phyloP scores from a whole-genome alignment of 2,329 filamentous ascomycete genomes.

The Hypoxylon rubiginosum region DNA sequence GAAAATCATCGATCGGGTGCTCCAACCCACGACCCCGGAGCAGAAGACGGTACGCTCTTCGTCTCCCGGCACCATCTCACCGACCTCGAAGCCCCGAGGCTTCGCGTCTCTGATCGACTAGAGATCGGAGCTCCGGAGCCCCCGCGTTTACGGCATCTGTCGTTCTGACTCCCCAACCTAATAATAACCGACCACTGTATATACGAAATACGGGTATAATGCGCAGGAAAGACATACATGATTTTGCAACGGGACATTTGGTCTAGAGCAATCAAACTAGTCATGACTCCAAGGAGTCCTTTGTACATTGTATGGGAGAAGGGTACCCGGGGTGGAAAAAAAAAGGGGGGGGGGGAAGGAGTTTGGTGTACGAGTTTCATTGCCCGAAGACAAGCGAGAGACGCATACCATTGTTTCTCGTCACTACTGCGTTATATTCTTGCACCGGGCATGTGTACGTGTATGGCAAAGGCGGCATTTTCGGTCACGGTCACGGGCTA shows the following conservation, averaged over 20 bases:
- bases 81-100: conserved; percentile 49
- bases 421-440: neutral
- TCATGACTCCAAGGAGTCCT: neutral
- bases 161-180: neutral
- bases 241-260: neutral
- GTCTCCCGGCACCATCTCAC: conserved; percentile 46
- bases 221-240: neutral
- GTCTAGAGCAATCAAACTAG: neutral
- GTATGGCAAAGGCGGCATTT: no score
- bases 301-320: neutral
- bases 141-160: neutral
- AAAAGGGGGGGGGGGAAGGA: neutral
- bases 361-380: neutral
- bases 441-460: neutral
- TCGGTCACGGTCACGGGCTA: no score
- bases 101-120: conserved; percentile 49
- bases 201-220: neutral
- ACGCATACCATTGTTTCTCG: no score
- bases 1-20: conserved; percentile 26
- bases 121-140: neutral
- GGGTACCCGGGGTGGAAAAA: neutral
- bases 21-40: conserved; percentile 46
- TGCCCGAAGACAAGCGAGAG: neutral
- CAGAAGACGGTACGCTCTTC: conserved; percentile 30
- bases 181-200: neutral